Conservation (phyloP, 805 yeast genomes). For the Zygosaccharomyces pseudorouxii region DNA sequence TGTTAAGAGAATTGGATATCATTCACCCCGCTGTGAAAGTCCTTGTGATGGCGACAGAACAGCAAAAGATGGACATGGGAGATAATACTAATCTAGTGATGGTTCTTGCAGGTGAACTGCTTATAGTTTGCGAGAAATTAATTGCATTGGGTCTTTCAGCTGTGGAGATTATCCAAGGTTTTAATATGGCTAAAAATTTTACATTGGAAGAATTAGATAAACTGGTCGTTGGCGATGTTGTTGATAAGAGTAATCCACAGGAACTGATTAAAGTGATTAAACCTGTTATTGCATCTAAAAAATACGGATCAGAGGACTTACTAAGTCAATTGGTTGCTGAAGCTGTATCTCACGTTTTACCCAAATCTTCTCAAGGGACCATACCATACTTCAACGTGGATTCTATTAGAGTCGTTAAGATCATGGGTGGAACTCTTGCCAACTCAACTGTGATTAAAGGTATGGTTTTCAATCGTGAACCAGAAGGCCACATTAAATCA, state of each 20-base stretch:
- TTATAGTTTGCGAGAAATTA: conserved; percentile 81
- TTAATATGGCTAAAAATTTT: conserved; percentile 75
- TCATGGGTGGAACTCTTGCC: conserved; percentile 82
- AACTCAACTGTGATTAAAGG: conserved; percentile 84
- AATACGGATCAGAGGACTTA: conserved; percentile 79
- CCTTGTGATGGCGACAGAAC: conserved; percentile 92
- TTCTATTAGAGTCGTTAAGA: conserved; percentile 89
- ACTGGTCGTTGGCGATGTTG: conserved; percentile 50
- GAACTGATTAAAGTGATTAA: conserved; percentile 68
- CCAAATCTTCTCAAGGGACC: conserved; percentile 36
- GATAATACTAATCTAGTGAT: conserved; percentile 92
- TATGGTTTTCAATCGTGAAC: conserved; percentile 96
- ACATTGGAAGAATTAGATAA: conserved; percentile 64
- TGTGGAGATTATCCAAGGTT: conserved; percentile 90
- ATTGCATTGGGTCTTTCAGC: conserved; percentile 82
- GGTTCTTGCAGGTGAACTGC: conserved; percentile 86
- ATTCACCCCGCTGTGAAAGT: conserved; percentile 97
- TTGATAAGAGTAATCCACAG: conserved; percentile 45
- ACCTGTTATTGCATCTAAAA: conserved; percentile 91
- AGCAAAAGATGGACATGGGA: conserved; percentile 96
- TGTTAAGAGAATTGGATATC: conserved; percentile 86
- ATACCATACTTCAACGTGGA: conserved; percentile 71
- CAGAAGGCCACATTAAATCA: conserved; percentile 84
- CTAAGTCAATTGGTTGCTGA: conserved; percentile 76
- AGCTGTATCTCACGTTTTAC: conserved; percentile 74